Conservation (phyloP, 2,329 filamentous ascomycete species). For the Epicoccum sorghinum region DNA sequence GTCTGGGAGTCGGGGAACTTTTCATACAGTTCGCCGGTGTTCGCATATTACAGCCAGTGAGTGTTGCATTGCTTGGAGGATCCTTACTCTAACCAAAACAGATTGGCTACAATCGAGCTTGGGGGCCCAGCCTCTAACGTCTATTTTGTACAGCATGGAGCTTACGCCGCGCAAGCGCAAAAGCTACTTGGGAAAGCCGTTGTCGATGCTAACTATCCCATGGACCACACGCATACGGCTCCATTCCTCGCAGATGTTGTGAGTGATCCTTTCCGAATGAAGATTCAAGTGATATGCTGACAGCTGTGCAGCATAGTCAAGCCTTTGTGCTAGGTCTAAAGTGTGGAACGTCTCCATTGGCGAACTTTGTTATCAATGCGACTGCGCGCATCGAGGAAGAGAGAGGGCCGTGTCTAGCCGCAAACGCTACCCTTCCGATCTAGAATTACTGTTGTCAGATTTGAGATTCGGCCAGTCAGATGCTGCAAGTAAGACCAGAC, state of each 20-base stretch:
- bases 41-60: constrained; percentile 49
- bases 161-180: constrained; percentile 56
- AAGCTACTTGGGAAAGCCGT: constrained; percentile 21
- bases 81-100: constrained; percentile 1
- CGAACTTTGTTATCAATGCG: constrained; percentile 26
- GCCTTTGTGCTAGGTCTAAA: constrained; percentile 30
- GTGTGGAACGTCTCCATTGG: constrained; percentile 28
- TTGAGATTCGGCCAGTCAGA: too few relatives aligned
- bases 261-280: neutral
- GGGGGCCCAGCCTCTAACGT: constrained; percentile 26
- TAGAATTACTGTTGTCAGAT: neutral
- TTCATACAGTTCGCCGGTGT: constrained; percentile 55
- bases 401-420: constrained; percentile 24
- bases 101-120: constrained; percentile 43
- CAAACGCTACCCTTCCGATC: constrained; percentile 26
- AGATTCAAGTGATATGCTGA: neutral
- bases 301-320: constrained; percentile 18
- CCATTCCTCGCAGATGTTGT: constrained; percentile 29
- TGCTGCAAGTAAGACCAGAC: too few relatives aligned
- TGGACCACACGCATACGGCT: constrained; percentile 34
- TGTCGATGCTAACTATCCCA: constrained; percentile 29
- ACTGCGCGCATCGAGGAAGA: constrained; percentile 26
- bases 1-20: constrained; percentile 62
- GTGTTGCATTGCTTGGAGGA: neutral
- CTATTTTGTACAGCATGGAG: constrained; percentile 62